Base-by-base conservation (phyloP, 192 early-diverging fungal species). In the Cetraspora pellucida region DNA sequence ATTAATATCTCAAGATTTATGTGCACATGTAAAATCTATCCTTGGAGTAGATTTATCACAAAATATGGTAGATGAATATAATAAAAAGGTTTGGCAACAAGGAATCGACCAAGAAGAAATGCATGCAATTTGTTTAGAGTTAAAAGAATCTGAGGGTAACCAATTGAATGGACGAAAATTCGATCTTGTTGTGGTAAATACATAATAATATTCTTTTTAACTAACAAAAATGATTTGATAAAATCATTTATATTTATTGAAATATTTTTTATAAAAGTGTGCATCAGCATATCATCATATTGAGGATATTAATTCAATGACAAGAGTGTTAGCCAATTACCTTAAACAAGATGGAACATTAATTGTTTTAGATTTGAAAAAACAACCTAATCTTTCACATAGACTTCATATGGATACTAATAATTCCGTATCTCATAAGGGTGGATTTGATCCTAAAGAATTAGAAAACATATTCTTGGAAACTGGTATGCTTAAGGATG, bases 161-260 rank as follows among this genome's bases (percentile, higher is more conserved):
- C 74, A 59, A 50, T 54, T 76, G 54, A 65, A 76, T 65, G 74
- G 74, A 23, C 31, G 50, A 66, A 76, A 54, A 65, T 76, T 76
- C 17, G 74, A 76, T 76, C 11, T 76, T 19, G 9, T 76, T 37
- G 61, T 76, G 43, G 74, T 76, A 52, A 30, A 37, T 47, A 50
- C n/a, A n/a, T n/a, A n/a, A n/a, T 14, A 43, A n/a, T 6, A 23
- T 21, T 30, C 43, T 46, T 60, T 55, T 37, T 52, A 11, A n/a
- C 31, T 61, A 10, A 17, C 10, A 19, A 73, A 19, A 44, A 57
- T 14, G 10, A 28, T 58, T n/a, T 59, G 14, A 37, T 37, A 21
- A 73, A 3, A 58, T n/a, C n/a, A 25, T 25, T 52, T 52, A 0
- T 54, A 14, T 54, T 49, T 37, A 44, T 13, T 73, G 14, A 58